Base-by-base conservation (phyloP, 1,284 basidiomycete genomes). In the Marasmius fiardii region DNA sequence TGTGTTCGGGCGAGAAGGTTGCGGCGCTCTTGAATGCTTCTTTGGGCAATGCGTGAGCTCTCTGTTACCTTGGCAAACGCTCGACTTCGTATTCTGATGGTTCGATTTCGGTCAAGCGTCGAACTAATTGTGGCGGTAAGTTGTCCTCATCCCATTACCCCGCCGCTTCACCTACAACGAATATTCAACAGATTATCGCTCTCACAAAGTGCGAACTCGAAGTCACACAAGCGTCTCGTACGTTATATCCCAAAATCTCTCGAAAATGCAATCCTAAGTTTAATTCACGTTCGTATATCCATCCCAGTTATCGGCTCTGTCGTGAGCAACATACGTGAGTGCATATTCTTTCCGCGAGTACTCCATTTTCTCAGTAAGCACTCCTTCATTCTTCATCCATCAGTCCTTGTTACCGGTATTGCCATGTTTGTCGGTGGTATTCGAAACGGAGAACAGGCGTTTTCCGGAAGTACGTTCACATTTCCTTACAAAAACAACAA, bases 371-470 rank as follows among this genome's bases (percentile, higher is more conserved):
- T 49, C 14, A 49, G 8, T 11, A 16, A 16, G n/a, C n/a, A n/a
- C n/a, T 45, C 23, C 4, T 20, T n/a, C n/a, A n/a, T n/a, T n/a
- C n/a, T n/a, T 23, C 44, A 20, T 24, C 24, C 28, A 21, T 2
- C 26, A 55, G 53, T 55, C n/a, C 47, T 55, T 21, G 53, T 55
- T 4, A 41, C 35, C 37, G 53, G 53, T 20, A 39, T 55, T 11
- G 45, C 47, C 10, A 35, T 50, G 5, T 34, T 55, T 18, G 47
- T 39, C 12, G 53, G 53, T 35, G 53, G 53, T 21, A 24, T 49
- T 10, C 21, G 20, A 1, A 50, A 50, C 28, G 45, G 47, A 4
- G 53, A 49, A 21, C 53, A 55, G 41, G 24, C 23, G 5, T 55
- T 55, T 20, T 43, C 35, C 14, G 41, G 45, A 7, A 41, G 53